Base-by-base conservation (phyloP, 257 asterid species). In the Fraxinus anomala region DNA sequence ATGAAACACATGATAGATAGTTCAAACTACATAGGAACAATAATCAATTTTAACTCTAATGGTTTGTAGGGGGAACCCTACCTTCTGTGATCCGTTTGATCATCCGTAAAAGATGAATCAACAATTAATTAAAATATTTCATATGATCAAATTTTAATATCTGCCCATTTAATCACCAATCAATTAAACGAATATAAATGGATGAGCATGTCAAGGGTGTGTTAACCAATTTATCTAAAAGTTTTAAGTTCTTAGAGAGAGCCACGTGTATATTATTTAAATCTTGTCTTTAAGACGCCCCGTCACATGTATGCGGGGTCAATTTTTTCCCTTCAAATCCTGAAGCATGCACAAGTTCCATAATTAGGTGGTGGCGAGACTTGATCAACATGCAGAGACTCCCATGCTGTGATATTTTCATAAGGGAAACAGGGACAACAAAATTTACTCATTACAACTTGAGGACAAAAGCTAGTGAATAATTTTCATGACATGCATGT, bases 121-220 rank as follows among this genome's bases (percentile, higher is more conserved):
- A 3, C 36, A 39, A 63, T 23, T 37, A 30, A 63, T 23, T 30
- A 8, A n/a, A 40, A 74, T n/a, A 23, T 70, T 44, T 73, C 80
- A 73, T 40, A 34, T 36, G 74, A 73, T 68, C 71, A 76, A 79
- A 73, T 72, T 54, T 54, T 17, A 54, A 19, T 6, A 75, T 68
- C 76, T 40, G 47, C 14, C 33, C 65, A 70, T 74, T 74, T 26
- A 17, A 70, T 42, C 49, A 47, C 4, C 36, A 49, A 61, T 23
- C 39, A 39, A 63, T 23, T 30, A 8, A n/a, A 40, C 30, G n/a
- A 30, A 65, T 44, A 68, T 77, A 73, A 51, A 56, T 56, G 66
- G 4, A 19, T 0, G 66, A 4, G 11, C n/a, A 7, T 19, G 65
- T 54, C 65, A 54, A 51, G 10, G 59, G 24, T 17, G 23, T 51